Evolutionary conservation across 257 asterid genomes (phyloP).

Genomic region (Perilla frutescens): DNA sequence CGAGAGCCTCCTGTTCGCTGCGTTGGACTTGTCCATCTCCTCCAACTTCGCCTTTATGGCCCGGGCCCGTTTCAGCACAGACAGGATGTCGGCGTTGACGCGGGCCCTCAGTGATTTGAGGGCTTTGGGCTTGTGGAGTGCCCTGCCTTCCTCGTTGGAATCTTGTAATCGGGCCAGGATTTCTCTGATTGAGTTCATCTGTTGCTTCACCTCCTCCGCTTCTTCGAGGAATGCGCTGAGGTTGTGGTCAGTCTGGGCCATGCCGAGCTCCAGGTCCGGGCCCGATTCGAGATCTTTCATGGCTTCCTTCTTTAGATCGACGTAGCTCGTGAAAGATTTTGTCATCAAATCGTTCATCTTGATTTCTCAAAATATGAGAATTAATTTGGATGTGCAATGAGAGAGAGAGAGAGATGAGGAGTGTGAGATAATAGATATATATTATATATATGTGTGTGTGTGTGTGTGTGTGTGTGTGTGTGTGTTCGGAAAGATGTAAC

Average conservation of each 20-base stretch:
- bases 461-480: too few species aligned
- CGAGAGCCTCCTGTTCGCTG: slow-evolving; percentile 57
- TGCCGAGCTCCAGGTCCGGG: slow-evolving; percentile 67
- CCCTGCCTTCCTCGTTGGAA: slow-evolving; percentile 61
- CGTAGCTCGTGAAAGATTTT: slow-evolving; percentile 85
- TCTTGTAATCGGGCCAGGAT: slow-evolving; percentile 55
- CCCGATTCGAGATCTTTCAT: slow-evolving; percentile 69
- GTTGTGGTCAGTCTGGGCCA: slow-evolving; percentile 56
- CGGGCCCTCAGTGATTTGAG: slow-evolving; percentile 55
- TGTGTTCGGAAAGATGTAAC: neutral
- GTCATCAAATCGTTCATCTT: slow-evolving; percentile 91
- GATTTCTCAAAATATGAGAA: neutral
- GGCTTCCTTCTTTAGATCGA: slow-evolving; percentile 80
- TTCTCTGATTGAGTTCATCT: slow-evolving; percentile 74
- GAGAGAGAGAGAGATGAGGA: neutral
- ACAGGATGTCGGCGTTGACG: slow-evolving; percentile 52
- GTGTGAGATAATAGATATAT: neutral
- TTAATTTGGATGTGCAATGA: neutral
- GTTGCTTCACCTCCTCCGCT: slow-evolving; percentile 68
- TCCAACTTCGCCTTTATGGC: slow-evolving; percentile 61
- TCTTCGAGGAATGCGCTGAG: slow-evolving; percentile 71
- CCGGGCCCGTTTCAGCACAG: slow-evolving; percentile 70
- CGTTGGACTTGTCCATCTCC: slow-evolving; percentile 83
- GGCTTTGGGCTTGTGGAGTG: slow-evolving; percentile 75
- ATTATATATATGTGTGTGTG: too few species aligned